Evolutionary conservation across 2,329 filamentous ascomycete genomes (phyloP).

Genomic region (Pseudogymnoascus sp.): DNA sequence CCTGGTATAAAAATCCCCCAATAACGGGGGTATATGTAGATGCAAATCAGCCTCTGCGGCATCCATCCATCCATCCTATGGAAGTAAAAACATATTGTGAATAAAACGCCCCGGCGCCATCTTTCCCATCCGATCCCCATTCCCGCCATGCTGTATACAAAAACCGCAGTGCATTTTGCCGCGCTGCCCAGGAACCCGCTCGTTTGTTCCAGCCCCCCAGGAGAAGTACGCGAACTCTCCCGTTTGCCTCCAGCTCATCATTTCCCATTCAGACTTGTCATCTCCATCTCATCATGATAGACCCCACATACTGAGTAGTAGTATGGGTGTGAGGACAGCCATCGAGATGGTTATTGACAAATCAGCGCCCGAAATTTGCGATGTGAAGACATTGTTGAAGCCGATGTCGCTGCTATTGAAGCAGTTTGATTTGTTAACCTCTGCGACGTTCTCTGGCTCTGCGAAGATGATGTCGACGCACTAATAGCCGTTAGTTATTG

Average conservation of each 20-base stretch:
- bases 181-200: conserved; percentile 2
- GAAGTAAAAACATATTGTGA: background rate
- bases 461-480: conserved; percentile 94
- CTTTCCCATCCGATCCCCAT: background rate
- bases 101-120: background rate
- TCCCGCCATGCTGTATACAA: conserved; percentile 3
- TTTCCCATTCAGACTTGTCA: background rate
- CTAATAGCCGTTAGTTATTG: conserved; percentile 37
- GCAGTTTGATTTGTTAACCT: conserved; percentile 78
- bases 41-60: background rate
- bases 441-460: conserved; percentile 65
- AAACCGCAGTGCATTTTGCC: background rate
- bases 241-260: background rate
- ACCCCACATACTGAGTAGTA: background rate
- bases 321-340: background rate
- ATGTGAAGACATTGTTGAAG: conserved; percentile 69
- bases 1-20: background rate
- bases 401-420: conserved; percentile 75
- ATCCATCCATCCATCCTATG: conserved; percentile 4
- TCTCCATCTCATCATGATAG: background rate
- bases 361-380: background rate
- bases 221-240: conserved; percentile 3
- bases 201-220: background rate
- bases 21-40: background rate
- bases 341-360: background rate